These are phyloP conservation scores for Microbotryum scabiosae DNA, from an alignment of 1,284 basidiomycete species.

Conservation along the genomic window DNA sequence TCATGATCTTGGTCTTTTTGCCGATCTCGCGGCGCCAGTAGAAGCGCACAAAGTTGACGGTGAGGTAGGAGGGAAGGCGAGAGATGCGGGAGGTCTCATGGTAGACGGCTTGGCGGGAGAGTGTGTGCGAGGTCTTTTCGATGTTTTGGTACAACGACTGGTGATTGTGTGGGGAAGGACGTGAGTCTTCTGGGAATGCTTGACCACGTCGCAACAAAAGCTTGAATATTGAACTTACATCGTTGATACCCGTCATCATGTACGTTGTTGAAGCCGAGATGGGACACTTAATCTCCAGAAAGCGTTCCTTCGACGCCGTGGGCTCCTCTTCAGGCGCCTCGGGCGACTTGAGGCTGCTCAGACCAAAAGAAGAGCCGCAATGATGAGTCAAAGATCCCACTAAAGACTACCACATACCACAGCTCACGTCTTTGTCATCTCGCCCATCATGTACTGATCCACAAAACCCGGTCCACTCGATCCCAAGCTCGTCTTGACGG, in stretches of 20 bases:
- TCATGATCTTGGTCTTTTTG: conserved; percentile 52
- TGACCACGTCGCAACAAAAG: not conserved
- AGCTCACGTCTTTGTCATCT: conserved; percentile 70
- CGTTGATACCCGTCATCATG: conserved; percentile 76
- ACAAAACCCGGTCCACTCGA: conserved; percentile 49
- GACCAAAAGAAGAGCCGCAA: not conserved
- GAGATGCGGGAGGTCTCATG: conserved; percentile 73
- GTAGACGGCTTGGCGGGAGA: conserved; percentile 75
- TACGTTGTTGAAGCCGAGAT: conserved; percentile 80
- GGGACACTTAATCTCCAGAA: conserved; percentile 87
- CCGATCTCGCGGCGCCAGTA: conserved; percentile 85
- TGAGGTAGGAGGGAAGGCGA: conserved; percentile 70
- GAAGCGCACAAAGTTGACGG: conserved; percentile 90
- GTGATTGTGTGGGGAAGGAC: too few relatives aligned
- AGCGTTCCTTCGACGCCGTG: conserved; percentile 58
- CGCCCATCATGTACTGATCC: conserved; percentile 74
- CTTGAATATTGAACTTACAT: conserved; percentile 48
- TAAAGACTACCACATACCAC: not conserved
- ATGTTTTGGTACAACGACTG: conserved; percentile 42
- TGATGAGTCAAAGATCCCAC: not conserved
- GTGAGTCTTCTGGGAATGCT: too few relatives aligned
- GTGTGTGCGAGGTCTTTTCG: conserved; percentile 70
- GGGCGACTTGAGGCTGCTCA: conserved; percentile 56
- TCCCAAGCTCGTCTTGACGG: conserved; percentile 57
- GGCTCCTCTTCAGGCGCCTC: conserved; percentile 74